Evolutionary conservation across 768 basidiomycete genomes (phyloP), one percentile per base, ranked within the genome.

Genomic region (Lactarius indigo): DNA sequence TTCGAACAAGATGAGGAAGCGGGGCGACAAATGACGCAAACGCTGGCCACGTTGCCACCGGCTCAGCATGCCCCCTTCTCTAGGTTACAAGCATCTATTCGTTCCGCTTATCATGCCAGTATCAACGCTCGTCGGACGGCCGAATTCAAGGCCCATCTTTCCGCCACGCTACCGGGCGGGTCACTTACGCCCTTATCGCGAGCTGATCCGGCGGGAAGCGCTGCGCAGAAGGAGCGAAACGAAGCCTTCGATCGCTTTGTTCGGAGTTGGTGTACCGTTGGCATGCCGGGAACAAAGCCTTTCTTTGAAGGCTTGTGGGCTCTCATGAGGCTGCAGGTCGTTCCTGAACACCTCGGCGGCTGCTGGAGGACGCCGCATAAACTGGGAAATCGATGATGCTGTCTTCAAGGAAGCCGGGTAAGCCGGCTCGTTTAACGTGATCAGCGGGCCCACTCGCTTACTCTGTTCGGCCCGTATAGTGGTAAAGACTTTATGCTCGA

Each of bases 401-500:
- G 92, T 96, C 18, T 93, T 96, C 79, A 90, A 94, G 74, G 94
- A 96, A 78, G 86, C 93, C 69, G 94, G 91, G 94, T 94, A 82
- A 81, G 94, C 85, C 37, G 37, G 44, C 60, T 66, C 23, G 65
- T 58, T 73, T 64, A 54, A 55, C 61, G 35, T 28, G 28, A 42
- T 69, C 64, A 56, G 64, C 63, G 63, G 55, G 65, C 39, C 54
- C 71, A 69, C 42, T 74, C 66, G 66, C 50, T 64, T 66, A 59
- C 66, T 65, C 58, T 41, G 58, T 47, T 68, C 63, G 72, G 61
- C 64, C 71, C 69, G 61, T 69, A 64, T 76, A 96, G 94, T 74
- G 94, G 94, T 66, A 91, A 92, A 77, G 91, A 94, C 71, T 96
- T 96, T 76, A 95, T 95, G 93, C 81, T 91, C 59, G 94, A 96